Evolutionary conservation across 371 early-diverging fungal species (phyloP).

Genomic region (Zychaea mexicana): DNA sequence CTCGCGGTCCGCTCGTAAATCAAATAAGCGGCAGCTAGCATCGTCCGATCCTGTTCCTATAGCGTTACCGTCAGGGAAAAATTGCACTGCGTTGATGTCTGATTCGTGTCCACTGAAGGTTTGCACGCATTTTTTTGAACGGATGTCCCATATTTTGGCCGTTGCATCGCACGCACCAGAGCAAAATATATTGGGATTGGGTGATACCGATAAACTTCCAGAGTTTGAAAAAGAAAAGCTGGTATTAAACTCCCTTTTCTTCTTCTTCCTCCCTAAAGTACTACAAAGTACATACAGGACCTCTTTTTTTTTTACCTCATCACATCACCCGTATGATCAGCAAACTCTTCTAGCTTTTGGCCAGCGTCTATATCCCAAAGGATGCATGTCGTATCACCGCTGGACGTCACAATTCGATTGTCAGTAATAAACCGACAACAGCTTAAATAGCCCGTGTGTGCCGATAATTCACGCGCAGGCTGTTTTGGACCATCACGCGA

Average conservation of each 20-base stretch:
- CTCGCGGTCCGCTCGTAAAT: slow-evolving; percentile 94
- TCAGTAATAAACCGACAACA: slow-evolving; percentile 96
- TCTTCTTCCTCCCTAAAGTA: too few relatives aligned
- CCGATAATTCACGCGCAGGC: slow-evolving; percentile 91
- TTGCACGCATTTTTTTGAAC: slow-evolving; percentile 90
- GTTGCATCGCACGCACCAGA: slow-evolving; percentile 96
- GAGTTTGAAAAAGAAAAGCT: too few relatives aligned
- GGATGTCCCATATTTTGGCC: slow-evolving; percentile 96
- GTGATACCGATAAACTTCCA: slow-evolving; percentile 53
- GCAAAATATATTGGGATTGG: slow-evolving; percentile 92
- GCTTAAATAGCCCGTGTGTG: slow-evolving; percentile 96
- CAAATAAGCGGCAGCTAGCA: slow-evolving; percentile 93
- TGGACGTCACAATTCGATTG: slow-evolving; percentile 90
- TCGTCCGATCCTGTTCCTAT: slow-evolving; percentile 96
- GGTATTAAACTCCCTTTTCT: too few relatives aligned
- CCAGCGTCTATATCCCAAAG: slow-evolving; percentile 99
- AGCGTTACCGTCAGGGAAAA: slow-evolving; percentile 96
- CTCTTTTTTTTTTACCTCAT: slow-evolving; percentile 70
- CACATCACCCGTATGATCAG: slow-evolving; percentile 98
- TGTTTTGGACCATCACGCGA: slow-evolving; percentile 89
- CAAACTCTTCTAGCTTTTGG: slow-evolving; percentile 91
- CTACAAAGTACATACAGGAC: background rate
- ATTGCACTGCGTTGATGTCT: slow-evolving; percentile 97
- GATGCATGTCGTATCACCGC: slow-evolving; percentile 98
- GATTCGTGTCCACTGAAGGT: slow-evolving; percentile 95